These are phyloP conservation scores for Boletus reticuloceps DNA, from an alignment of 768 basidiomycete genomes.

Conservation along the genomic window DNA sequence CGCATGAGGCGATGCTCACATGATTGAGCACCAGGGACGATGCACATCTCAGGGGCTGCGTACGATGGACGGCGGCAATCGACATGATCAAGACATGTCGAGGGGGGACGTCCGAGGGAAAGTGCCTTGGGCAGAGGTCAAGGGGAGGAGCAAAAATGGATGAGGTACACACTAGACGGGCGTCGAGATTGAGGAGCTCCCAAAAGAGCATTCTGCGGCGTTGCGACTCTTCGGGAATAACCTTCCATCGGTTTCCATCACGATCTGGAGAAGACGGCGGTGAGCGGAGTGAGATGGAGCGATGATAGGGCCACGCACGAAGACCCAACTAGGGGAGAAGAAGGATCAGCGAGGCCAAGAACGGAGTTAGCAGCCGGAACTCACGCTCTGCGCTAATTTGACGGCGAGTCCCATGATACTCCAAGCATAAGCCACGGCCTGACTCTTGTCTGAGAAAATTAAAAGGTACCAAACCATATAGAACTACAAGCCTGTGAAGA, in stretches of 20 bases:
- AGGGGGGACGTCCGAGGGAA: conserved; percentile 70
- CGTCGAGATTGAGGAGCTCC: conserved; percentile 70
- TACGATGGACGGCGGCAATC: conserved; percentile 51
- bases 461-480: conserved; percentile 77
- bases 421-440: conserved; percentile 73
- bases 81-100: conserved; percentile 61
- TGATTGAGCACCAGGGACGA: conserved; percentile 26
- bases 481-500: conserved; percentile 47
- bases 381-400: conserved; percentile 69
- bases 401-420: conserved; percentile 73
- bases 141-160: conserved; percentile 11
- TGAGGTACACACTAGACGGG: conserved; percentile 53
- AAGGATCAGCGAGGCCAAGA: conserved; percentile 3
- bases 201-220: conserved; percentile 68
- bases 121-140: conserved; percentile 46
- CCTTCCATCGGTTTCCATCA: conserved; percentile 58
- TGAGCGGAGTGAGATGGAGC: conserved; percentile 16
- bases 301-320: conserved; percentile 43
- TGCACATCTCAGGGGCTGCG: conserved; percentile 27
- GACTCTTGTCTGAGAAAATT: conserved; percentile 71
- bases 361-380: conserved; percentile 23
- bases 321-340: conserved; percentile 52
- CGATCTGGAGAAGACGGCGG: conserved; percentile 49
- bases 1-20: conserved; percentile 22
- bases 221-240: conserved; percentile 71